Percentiles rank a stretch among this genome's conserved stretches.
Evolutionary conservation across 2,329 filamentous ascomycete species (phyloP).

Genomic region (Phaeosphaeriaceae sp.): DNA sequence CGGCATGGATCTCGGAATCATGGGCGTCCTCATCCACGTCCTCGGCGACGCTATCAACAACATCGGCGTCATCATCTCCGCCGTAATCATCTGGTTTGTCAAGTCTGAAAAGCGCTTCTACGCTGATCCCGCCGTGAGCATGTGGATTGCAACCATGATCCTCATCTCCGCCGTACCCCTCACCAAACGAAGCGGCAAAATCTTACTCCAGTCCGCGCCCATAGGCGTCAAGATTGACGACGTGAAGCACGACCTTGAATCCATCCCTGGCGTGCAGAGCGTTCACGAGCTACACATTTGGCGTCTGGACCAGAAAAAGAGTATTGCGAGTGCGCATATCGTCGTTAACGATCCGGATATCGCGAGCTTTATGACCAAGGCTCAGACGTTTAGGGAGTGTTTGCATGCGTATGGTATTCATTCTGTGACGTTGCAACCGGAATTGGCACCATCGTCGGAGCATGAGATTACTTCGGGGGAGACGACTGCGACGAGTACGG

Average conservation of each 20-base stretch:
- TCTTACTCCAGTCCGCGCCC: slow-evolving; percentile 72
- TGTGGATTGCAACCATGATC: slow-evolving; percentile 77
- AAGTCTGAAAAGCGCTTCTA: slow-evolving; percentile 67
- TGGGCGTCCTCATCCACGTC: slow-evolving; percentile 74
- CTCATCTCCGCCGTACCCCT: slow-evolving; percentile 68
- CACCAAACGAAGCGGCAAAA: slow-evolving; percentile 65
- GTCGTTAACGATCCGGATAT: slow-evolving; percentile 65
- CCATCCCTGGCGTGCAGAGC: slow-evolving; percentile 68
- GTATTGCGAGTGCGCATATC: slow-evolving; percentile 73
- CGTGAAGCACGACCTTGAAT: slow-evolving; percentile 72
- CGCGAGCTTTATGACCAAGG: slow-evolving; percentile 64
- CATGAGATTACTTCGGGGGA: slow-evolving; percentile 3
- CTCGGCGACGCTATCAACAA: slow-evolving; percentile 78
- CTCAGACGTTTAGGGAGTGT: slow-evolving; percentile 69
- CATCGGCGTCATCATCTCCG: slow-evolving; percentile 73
- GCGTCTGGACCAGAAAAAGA: slow-evolving; percentile 73
- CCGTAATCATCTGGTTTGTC: slow-evolving; percentile 71
- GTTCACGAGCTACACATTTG: slow-evolving; percentile 78
- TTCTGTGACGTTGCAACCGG: slow-evolving; percentile 73
- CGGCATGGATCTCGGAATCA: slow-evolving; percentile 68
- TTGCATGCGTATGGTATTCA: slow-evolving; percentile 77
- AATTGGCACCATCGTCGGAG: slow-evolving; percentile 45
- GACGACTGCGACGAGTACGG: slow-evolving; percentile 18
- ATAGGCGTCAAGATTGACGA: slow-evolving; percentile 65
- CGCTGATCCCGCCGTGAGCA: slow-evolving; percentile 71